These are phyloP conservation scores for Antitrichia curtipendula DNA, from an alignment of 225 moss, liverwort and hornwort species.

Conservation along the genomic window DNA sequence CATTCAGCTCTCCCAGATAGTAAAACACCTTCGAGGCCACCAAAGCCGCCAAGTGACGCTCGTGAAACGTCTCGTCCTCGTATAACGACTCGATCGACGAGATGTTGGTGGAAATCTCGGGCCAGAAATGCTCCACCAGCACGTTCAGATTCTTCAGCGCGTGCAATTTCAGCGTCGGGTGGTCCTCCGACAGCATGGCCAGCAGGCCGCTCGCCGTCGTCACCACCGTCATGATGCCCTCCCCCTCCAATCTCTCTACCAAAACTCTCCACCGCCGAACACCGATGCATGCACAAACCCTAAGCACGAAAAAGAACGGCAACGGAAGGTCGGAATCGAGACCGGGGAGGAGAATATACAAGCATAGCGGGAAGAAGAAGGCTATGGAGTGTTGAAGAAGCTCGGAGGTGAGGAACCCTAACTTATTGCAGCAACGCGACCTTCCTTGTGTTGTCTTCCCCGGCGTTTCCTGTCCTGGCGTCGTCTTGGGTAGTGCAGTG, in stretches of 20 bases:
- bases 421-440: neutral
- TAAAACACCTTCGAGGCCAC: slow-evolving; percentile 99
- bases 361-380: neutral
- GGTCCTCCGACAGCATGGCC: slow-evolving; percentile 93
- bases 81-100: slow-evolving; percentile 82
- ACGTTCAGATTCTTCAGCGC: slow-evolving; percentile 80
- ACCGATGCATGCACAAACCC: neutral
- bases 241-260: neutral
- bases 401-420: neutral
- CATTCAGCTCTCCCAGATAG: slow-evolving; percentile 82
- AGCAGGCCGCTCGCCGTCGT: slow-evolving; percentile 92
- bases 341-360: neutral
- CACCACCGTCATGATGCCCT: slow-evolving; percentile 62
- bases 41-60: slow-evolving; percentile 78
- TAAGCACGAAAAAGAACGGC: neutral
- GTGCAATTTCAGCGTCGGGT: slow-evolving; percentile 80
- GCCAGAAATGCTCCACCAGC: slow-evolving; percentile 91
- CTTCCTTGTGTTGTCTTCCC: neutral
- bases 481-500: neutral
- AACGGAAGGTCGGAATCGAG: neutral
- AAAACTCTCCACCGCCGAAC: neutral
- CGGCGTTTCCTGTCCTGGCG: neutral
- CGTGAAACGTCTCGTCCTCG: slow-evolving; percentile 80
- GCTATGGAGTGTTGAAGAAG: neutral
- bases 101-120: slow-evolving; percentile 89